Percentiles rank a stretch among this genome's conserved stretches.
phyloP scores from a whole-genome alignment of 169 alveolate genomes.

The Eimeria sp. region DNA sequence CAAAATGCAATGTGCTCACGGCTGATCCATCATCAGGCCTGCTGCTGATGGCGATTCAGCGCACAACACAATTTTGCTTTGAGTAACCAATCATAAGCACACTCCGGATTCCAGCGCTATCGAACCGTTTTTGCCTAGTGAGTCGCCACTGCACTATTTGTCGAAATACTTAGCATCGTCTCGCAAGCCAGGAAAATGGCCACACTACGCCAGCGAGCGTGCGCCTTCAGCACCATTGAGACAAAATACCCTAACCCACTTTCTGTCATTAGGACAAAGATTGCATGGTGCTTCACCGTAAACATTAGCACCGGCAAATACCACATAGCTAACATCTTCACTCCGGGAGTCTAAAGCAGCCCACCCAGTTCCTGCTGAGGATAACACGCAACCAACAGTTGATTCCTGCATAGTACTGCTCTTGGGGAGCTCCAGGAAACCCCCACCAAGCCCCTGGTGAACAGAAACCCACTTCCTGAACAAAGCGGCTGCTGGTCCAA shows the following conservation, averaged over 20 bases:
- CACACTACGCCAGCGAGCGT: not conserved
- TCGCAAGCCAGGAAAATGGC: not conserved
- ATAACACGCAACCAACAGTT: not conserved
- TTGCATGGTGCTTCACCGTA: not conserved
- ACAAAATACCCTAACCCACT: not conserved
- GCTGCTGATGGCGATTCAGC: not conserved
- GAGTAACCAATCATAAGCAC: not conserved
- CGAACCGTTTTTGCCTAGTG: not conserved
- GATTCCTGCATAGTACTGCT: not conserved
- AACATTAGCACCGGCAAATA: not conserved
- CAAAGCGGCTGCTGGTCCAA: not conserved
- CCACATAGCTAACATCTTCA: not conserved
- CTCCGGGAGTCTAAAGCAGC: not conserved
- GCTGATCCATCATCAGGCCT: not conserved
- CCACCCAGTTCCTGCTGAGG: not conserved
- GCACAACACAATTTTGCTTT: not conserved
- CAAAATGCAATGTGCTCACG: not conserved
- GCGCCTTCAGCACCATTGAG: not conserved
- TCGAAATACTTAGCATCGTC: not conserved
- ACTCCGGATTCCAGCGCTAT: not conserved
- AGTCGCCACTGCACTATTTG: not conserved
- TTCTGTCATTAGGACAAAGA: not conserved
- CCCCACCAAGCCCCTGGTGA: not conserved
- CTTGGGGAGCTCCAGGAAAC: not conserved
- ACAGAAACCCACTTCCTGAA: conserved; percentile 1